Conservation (phyloP, 2,329 filamentous ascomycete species). For the Fusarium azukiicola region DNA sequence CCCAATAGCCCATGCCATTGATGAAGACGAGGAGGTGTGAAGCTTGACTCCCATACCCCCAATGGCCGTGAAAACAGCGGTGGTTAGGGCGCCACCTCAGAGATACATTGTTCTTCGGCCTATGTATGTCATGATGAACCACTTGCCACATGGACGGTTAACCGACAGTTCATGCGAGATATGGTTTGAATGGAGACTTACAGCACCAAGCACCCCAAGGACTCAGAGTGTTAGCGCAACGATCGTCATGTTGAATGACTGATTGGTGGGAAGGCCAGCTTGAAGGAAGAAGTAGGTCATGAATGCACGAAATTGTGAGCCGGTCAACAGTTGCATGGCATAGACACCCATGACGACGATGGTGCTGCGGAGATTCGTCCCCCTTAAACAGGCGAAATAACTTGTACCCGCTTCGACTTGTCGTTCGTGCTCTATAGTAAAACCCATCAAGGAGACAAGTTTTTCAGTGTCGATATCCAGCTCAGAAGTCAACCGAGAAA, state of each 20-base stretch:
- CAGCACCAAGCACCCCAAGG: conserved; percentile 17
- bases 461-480: conserved; percentile 56
- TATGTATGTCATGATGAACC: conserved; percentile 12
- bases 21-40: neutral
- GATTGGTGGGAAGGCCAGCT: conserved; percentile 53
- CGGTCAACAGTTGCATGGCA: conserved; percentile 53
- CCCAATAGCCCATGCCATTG: conserved; percentile 64
- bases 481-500: conserved; percentile 53
- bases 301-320: conserved; percentile 54
- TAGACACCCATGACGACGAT: conserved; percentile 57
- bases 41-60: conserved; percentile 20
- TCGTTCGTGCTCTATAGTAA: conserved; percentile 62
- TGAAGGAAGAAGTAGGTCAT: conserved; percentile 56
- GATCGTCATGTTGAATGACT: conserved; percentile 57
- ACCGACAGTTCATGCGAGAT: neutral
- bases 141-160: conserved; percentile 8
- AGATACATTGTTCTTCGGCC: conserved; percentile 23
- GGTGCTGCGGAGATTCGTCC: conserved; percentile 60
- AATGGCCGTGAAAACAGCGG: conserved; percentile 5
- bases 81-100: conserved; percentile 7
- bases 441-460: conserved; percentile 61
- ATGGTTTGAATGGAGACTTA: conserved; percentile 6
- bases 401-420: conserved; percentile 49
- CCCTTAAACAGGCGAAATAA: conserved; percentile 65
- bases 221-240: conserved; percentile 54